These are phyloP conservation scores for Rhodomyrtus tomentosa DNA, from an alignment of 345 rosid species.

Conservation along the genomic window DNA sequence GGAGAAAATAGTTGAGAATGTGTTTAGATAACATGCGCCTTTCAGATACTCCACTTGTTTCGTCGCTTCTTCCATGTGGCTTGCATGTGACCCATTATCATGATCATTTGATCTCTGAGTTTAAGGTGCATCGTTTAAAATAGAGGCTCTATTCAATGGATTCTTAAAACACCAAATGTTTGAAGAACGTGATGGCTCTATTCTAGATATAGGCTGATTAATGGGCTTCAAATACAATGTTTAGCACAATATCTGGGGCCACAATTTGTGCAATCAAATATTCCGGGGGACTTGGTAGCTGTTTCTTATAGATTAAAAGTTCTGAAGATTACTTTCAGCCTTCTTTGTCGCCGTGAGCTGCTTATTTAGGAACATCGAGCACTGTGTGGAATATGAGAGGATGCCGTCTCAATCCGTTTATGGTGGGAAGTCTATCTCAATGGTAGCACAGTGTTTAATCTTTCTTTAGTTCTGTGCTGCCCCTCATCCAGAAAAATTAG, in stretches of 20 bases:
- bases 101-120: background rate
- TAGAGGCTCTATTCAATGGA: accelerated
- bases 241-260: background rate
- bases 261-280: background rate
- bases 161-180: background rate
- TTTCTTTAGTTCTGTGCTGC: background rate
- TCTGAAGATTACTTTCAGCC: background rate
- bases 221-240: background rate
- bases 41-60: too few species aligned
- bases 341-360: background rate
- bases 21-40: slow-evolving; percentile 1
- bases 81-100: background rate
- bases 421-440: background rate
- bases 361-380: background rate
- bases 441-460: background rate
- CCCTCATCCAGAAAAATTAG: too few species aligned
- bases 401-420: background rate
- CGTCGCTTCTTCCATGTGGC: too few species aligned
- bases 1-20: slow-evolving; percentile 43
- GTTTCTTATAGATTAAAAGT: background rate
- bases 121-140: background rate
- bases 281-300: background rate
- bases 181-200: background rate
- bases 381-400: background rate
- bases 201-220: background rate